Percentiles rank a stretch among this genome's conserved stretches.
These are phyloP conservation scores for Eragrostis tef DNA, from an alignment of 202 grass and related monocot genomes.

Conservation along the genomic window DNA sequence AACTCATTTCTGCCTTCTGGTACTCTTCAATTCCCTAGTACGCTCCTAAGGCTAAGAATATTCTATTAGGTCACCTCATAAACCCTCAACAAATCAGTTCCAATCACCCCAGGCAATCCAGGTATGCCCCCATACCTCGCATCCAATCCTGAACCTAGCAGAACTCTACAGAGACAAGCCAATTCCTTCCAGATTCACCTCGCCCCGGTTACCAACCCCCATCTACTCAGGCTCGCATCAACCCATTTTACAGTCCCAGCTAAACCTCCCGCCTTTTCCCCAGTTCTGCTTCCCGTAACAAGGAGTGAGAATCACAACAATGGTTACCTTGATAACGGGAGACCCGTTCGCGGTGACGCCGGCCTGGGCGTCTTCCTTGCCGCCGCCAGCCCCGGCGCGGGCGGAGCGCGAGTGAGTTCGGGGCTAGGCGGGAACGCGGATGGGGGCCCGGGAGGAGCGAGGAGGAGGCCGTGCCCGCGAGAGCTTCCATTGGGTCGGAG, in stretches of 20 bases:
- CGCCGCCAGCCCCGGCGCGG: slow-evolving; percentile 25
- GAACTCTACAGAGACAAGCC: not conserved
- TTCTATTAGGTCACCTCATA: not conserved
- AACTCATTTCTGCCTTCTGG: not conserved
- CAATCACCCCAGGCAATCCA: slow-evolving; percentile 7
- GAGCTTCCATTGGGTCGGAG: slow-evolving; percentile 46
- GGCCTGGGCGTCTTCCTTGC: slow-evolving; percentile 46
- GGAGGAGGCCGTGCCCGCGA: slow-evolving; percentile 39
- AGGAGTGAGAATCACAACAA: not conserved
- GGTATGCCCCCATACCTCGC: not conserved
- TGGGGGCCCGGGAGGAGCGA: slow-evolving; percentile 30
- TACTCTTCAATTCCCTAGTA: not conserved
- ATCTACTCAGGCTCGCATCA: not conserved
- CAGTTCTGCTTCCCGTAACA: not conserved
- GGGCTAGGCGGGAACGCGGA: slow-evolving; percentile 22
- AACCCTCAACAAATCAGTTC: slow-evolving; percentile 15
- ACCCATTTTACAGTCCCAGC: not conserved
- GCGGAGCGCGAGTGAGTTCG: slow-evolving; percentile 6
- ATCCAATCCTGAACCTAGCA: slow-evolving; percentile 23
- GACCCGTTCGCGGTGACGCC: slow-evolving; percentile 40
- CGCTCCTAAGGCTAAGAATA: not conserved
- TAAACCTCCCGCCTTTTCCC: not conserved
- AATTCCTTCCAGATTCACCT: not conserved
- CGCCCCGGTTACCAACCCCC: not conserved
- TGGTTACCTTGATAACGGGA: slow-evolving; percentile 53